Percentiles rank a stretch among this genome's conserved stretches.
Evolutionary conservation across 441 rosid genomes (phyloP).

Genomic region (Melastoma candidum): DNA sequence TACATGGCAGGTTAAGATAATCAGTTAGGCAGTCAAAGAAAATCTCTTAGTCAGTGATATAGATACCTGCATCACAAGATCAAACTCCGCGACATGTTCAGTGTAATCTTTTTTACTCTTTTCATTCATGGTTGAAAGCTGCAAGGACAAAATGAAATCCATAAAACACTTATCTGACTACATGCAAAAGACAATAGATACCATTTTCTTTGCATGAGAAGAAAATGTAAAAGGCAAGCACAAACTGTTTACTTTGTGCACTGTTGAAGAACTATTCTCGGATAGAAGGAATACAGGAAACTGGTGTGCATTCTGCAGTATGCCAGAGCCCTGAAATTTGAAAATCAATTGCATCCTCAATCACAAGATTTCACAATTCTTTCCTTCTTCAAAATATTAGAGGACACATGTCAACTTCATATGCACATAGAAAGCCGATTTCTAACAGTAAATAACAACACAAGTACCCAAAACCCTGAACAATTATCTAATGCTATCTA

Average conservation of each 20-base stretch:
- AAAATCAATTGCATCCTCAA: not conserved
- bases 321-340: conserved; percentile 77
- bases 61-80: conserved; percentile 94
- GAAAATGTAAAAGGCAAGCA: conserved; percentile 8
- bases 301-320: conserved; percentile 67
- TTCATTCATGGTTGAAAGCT: conserved; percentile 60
- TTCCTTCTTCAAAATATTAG: too few relatives aligned
- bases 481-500: too few relatives aligned
- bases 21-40: conserved; percentile 3
- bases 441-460: too few relatives aligned
- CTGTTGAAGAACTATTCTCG: conserved; percentile 44
- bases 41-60: conserved; percentile 8
- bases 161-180: not conserved
- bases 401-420: too few relatives aligned
- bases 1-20: conserved; percentile 2
- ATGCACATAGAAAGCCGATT: too few relatives aligned
- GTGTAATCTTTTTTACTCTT: conserved; percentile 43
- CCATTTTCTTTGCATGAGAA: not conserved
- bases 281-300: conserved; percentile 86
- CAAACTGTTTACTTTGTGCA: conserved; percentile 52
- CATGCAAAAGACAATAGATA: not conserved
- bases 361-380: too few relatives aligned
- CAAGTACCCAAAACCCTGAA: too few relatives aligned
- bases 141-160: conserved; percentile 13
- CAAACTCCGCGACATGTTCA: conserved; percentile 71